Evolutionary conservation across 176 grass and related monocot genomes (phyloP).

Genomic region (Carex littledalei): DNA sequence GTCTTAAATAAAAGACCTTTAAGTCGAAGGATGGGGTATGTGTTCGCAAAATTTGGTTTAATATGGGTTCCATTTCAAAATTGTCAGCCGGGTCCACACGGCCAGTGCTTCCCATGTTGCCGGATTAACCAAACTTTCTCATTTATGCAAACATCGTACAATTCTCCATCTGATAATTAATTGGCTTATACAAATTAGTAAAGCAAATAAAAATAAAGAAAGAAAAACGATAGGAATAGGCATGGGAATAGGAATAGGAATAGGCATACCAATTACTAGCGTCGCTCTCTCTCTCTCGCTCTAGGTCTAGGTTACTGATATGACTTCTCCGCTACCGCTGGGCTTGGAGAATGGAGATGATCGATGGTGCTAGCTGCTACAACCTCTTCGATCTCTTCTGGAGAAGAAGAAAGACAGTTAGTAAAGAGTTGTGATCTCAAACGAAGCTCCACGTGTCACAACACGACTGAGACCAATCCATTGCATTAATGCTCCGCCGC

Average conservation of each 20-base stretch:
- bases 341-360: too few species aligned
- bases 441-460: neutral
- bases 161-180: slow-evolving; percentile 27
- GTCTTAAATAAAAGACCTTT: slow-evolving; percentile 71
- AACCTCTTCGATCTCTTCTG: neutral
- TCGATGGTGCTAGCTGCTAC: neutral
- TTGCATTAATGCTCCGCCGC: neutral
- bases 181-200: neutral
- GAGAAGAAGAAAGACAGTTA: neutral
- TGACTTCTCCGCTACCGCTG: too few species aligned
- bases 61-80: slow-evolving; percentile 11
- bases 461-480: slow-evolving; percentile 8
- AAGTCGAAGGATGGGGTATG: slow-evolving; percentile 42
- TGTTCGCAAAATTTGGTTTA: slow-evolving; percentile 19
- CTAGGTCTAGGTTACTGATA: neutral
- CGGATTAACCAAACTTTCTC: neutral
- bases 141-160: neutral
- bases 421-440: neutral
- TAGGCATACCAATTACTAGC: slow-evolving; percentile 28
- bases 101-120: slow-evolving; percentile 3
- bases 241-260: neutral
- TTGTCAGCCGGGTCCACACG: neutral
- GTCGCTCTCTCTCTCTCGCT: neutral
- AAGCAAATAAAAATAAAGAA: neutral
- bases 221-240: neutral